Conservation (phyloP, 1,284 basidiomycete species). For the Puccinia brachypodii region DNA sequence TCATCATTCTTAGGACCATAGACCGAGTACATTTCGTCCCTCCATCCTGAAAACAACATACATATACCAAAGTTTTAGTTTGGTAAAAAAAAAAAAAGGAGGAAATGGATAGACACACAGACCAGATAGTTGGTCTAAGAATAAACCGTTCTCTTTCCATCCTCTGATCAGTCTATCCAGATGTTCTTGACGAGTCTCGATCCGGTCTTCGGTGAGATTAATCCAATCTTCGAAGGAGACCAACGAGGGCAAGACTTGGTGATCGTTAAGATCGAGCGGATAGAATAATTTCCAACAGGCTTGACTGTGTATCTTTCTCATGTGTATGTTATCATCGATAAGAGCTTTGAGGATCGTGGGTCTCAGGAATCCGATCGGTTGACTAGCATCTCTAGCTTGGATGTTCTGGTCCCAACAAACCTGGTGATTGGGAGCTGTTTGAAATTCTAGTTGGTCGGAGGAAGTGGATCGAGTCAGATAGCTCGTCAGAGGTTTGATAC, state of each 20-base stretch:
- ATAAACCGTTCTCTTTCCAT: constrained; percentile 58
- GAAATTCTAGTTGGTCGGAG: background rate
- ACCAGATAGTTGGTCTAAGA: constrained; percentile 58
- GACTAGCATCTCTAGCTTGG: background rate
- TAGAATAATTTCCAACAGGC: constrained; percentile 43
- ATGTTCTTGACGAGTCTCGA: constrained; percentile 54
- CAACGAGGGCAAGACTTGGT: background rate
- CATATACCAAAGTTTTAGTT: background rate
- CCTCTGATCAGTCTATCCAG: constrained; percentile 55
- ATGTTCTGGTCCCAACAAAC: background rate
- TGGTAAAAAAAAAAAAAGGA: background rate
- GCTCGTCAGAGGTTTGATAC: background rate
- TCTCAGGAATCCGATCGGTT: constrained; percentile 42
- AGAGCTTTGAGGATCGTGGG: constrained; percentile 28
- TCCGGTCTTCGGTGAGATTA: constrained; percentile 62
- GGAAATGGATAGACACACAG: constrained; percentile 36
- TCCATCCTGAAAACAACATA: constrained; percentile 66
- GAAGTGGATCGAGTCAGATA: constrained; percentile 8
- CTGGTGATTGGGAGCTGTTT: background rate
- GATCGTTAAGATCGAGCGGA: background rate
- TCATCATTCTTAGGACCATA: constrained; percentile 66
- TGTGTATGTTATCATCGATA: constrained; percentile 35
- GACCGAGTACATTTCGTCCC: constrained; percentile 77
- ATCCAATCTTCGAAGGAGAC: constrained; percentile 65
- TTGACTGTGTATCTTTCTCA: background rate